Evolutionary conservation across 257 asterid genomes (phyloP), one percentile per base, ranked within the genome.

Genomic region (Salvia hispanica): DNA sequence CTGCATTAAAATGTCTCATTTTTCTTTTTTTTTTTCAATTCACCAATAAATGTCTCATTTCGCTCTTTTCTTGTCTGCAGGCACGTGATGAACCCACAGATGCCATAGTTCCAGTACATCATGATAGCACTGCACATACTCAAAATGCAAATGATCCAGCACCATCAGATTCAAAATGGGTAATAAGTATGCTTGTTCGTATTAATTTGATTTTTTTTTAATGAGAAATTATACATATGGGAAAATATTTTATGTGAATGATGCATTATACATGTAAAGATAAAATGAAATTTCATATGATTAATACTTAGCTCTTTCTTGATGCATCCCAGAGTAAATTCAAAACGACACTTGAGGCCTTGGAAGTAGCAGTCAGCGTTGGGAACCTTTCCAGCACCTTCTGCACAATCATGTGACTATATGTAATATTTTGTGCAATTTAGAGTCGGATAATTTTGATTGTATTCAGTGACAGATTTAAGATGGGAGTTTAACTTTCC

Each of bases 391-490:
- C 76, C 2, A 15, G 37, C 33, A 42, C 74, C 3, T 16, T 55
- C 25, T 77, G 82, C 51, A 68, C 76, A 14, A 77, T 73, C 45
- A 51, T 77, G 72, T 77, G 56, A 76, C 25, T n/a, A 37, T 37
- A 18, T 18, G 21, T 18, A 18, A 18, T 18, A 18, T 18, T 18
- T 18, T 18, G 21, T 18, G 21, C 21, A 18, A 18, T 18, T 18
- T 18, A 18, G 21, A 18, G 21, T 18, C 21, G 21, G 21, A 18
- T 18, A 18, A 1, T 18, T 18, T 18, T 18, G 21, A 18, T 18
- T 18, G 21, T 18, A 18, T 18, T 18, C 21, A 18, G 21, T 18
- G 1, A 1, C 21, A 18, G 21, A 18, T 18, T 18, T 18, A 18
- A 1, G 21, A 18, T 18, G 21, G 21, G 21, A 18, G 21, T 18